phyloP scores from a whole-genome alignment of 208 protist genomes.

The Acanthamoeba royreba region DNA sequence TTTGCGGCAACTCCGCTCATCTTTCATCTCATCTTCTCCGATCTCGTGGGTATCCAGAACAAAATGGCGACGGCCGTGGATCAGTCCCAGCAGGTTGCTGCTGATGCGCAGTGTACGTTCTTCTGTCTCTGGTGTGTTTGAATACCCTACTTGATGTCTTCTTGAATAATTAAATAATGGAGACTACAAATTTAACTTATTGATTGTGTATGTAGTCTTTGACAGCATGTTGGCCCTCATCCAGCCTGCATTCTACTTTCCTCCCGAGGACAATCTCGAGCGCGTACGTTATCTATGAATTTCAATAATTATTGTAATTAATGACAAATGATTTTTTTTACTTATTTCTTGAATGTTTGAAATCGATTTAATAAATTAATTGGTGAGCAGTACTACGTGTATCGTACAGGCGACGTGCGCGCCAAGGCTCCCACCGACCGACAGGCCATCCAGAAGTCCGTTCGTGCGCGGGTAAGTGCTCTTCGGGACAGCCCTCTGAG shows the following conservation, averaged over 20 bases:
- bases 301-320: background rate
- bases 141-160: no score
- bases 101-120: no score
- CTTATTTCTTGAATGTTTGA: no score
- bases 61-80: no score
- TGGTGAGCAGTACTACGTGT: background rate
- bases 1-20: no score
- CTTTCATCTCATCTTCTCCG: no score
- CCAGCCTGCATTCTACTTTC: background rate
- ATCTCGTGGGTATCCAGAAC: no score
- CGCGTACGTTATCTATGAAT: background rate
- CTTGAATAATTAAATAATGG: no score
- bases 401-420: background rate
- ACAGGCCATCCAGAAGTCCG: background rate
- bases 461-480: background rate
- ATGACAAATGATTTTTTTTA: background rate
- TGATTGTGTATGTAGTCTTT: no score
- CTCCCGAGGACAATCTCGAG: background rate
- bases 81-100: no score
- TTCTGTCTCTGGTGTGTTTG: no score
- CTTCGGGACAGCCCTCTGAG: background rate
- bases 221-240: background rate
- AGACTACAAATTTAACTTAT: no score
- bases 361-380: background rate
- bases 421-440: background rate